A percentile compares a stretch with the other conserved stretches of the same genome.
Conservation (phyloP, 768 basidiomycete species). For the Tylopilus felleus region DNA sequence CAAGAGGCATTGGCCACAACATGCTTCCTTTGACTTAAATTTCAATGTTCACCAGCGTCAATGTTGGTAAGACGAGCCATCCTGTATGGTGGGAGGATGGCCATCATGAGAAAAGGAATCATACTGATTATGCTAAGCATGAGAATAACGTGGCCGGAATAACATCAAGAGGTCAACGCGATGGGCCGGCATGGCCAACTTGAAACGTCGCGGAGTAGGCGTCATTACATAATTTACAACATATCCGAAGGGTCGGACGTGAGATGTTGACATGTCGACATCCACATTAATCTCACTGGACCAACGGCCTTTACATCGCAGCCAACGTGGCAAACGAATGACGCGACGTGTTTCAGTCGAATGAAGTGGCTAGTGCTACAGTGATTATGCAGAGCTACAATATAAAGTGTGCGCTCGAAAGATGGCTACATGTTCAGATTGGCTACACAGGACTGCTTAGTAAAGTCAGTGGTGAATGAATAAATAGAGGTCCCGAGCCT, state of each 20-base stretch:
- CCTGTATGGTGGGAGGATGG: not conserved
- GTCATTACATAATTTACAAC: not conserved
- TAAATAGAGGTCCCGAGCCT: constrained; percentile 20
- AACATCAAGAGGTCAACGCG: too few relatives aligned
- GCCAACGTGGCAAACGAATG: not conserved
- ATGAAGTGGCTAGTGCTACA: constrained; percentile 26
- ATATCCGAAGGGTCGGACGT: not conserved
- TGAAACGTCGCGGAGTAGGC: not conserved
- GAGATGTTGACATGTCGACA: not conserved
- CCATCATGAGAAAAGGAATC: not conserved
- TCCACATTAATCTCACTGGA: not conserved
- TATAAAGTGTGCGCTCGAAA: constrained; percentile 9
- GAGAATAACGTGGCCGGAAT: not conserved
- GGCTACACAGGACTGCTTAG: constrained; percentile 24
- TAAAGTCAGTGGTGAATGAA: constrained; percentile 4
- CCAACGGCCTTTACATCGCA: not conserved
- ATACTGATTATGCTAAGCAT: not conserved
- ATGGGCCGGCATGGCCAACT: not conserved
- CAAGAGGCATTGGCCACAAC: not conserved
- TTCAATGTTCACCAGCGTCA: not conserved
- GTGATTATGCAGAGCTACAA: constrained; percentile 20
- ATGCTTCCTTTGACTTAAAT: not conserved
- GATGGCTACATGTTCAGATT: constrained; percentile 26
- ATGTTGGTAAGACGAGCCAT: not conserved
- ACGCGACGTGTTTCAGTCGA: constrained; percentile 4